Percentiles rank a stretch among this genome's conserved stretches.
Evolutionary conservation across 495 filamentous ascomycete genomes (phyloP).

Genomic region (Pyrenopolyporus hunteri): DNA sequence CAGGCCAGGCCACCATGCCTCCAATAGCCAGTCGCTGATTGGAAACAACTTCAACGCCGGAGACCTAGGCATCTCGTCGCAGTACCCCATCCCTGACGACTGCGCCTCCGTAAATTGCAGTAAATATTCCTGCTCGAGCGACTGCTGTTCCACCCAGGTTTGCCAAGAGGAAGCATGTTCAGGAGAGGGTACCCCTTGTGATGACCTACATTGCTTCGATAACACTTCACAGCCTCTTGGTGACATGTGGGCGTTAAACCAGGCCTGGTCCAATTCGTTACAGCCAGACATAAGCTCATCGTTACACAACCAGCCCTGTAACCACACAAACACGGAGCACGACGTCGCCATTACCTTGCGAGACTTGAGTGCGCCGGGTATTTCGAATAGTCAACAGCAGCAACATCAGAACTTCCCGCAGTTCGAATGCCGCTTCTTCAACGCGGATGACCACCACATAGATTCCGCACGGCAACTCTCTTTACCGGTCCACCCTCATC

Average conservation of each 20-base stretch:
- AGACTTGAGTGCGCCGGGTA: slow-evolving; percentile 29
- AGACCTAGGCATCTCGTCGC: slow-evolving; percentile 15
- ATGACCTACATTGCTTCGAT: slow-evolving; percentile 35
- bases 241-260: slow-evolving; percentile 18
- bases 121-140: slow-evolving; percentile 36
- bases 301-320: slow-evolving; percentile 32
- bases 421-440: slow-evolving; percentile 6
- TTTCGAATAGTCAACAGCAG: slow-evolving; percentile 9
- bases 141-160: slow-evolving; percentile 33
- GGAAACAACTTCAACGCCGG: slow-evolving; percentile 27
- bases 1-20: slow-evolving; percentile 6
- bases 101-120: slow-evolving; percentile 34
- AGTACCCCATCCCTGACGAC: slow-evolving; percentile 27
- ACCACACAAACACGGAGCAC: slow-evolving; percentile 41
- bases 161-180: slow-evolving; percentile 38
- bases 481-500: slow-evolving; percentile 9
- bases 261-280: slow-evolving; percentile 13
- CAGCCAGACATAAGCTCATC: not conserved
- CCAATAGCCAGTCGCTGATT: slow-evolving; percentile 19
- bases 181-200: slow-evolving; percentile 34
- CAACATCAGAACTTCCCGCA: slow-evolving; percentile 11
- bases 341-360: slow-evolving; percentile 36
- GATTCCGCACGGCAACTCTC: slow-evolving; percentile 4
- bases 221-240: slow-evolving; percentile 14
- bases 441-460: not conserved